A percentile compares a stretch with the other conserved stretches of the same genome.
Evolutionary conservation across 108 stramenopile genomes (phyloP).

Genomic region (Nitzschia palea): DNA sequence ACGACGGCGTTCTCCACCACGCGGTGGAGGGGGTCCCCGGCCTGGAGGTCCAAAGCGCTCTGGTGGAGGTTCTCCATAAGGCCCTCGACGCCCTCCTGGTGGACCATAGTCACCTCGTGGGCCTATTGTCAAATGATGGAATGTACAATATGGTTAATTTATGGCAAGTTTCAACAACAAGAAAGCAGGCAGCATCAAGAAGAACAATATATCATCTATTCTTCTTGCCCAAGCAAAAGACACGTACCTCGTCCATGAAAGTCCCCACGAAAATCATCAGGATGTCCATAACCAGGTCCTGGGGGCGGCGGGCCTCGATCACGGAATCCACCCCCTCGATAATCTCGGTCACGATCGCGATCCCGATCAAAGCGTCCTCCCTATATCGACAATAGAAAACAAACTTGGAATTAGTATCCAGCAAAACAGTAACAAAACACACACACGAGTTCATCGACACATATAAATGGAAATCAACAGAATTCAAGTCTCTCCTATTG

Average conservation of each 20-base stretch:
- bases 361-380: constrained; percentile 22
- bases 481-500: too few species aligned
- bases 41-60: constrained; percentile 13
- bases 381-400: constrained; percentile 1
- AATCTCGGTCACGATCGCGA: constrained; percentile 23
- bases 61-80: constrained; percentile 11
- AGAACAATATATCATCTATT: neutral
- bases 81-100: constrained; percentile 35
- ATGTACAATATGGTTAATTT: neutral
- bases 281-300: constrained; percentile 23
- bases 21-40: constrained; percentile 13
- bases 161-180: neutral
- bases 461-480: too few species aligned
- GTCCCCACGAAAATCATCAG: constrained; percentile 25
- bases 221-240: too few species aligned
- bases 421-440: neutral
- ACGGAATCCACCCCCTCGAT: constrained; percentile 16
- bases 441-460: neutral
- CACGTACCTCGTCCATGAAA: constrained; percentile 4
- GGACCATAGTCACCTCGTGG: constrained; percentile 25
- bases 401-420: neutral
- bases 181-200: neutral
- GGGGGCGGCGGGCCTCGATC: constrained; percentile 21
- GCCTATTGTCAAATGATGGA: neutral
- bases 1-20: constrained; percentile 49